Conservation (phyloP, 164 flowering plant species). For the Vitis amurensis region DNA sequence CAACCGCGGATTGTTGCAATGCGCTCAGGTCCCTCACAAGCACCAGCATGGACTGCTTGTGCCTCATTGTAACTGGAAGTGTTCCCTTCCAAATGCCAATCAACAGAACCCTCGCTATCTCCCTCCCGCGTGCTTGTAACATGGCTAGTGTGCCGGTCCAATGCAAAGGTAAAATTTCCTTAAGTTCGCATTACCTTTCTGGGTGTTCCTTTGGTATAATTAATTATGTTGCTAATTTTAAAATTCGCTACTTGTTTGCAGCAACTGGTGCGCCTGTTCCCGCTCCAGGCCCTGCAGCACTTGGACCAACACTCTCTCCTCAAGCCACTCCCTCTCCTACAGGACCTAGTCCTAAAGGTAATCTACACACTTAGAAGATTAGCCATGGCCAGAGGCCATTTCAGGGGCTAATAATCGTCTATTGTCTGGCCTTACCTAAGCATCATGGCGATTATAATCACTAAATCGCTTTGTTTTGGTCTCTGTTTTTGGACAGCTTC, state of each 20-base stretch:
- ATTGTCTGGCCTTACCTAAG: too few species aligned
- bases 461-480: neutral
- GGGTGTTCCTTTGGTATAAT: neutral
- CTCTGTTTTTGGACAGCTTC: conserved; percentile 27
- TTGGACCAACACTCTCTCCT: conserved; percentile 48
- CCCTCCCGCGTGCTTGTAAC: conserved; percentile 81
- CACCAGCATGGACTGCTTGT: conserved; percentile 52
- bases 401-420: too few species aligned
- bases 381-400: too few species aligned
- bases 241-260: conserved; percentile 29
- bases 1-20: conserved; percentile 63
- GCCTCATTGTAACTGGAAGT: conserved; percentile 65
- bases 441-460: neutral
- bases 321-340: conserved; percentile 22
- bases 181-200: neutral
- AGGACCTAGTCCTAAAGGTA: conserved; percentile 43
- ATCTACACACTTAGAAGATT: neutral
- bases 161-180: conserved; percentile 57
- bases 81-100: conserved; percentile 70
- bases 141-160: conserved; percentile 66
- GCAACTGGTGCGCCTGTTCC: conserved; percentile 67
- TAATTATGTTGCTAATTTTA: conserved; percentile 3
- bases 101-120: conserved; percentile 55
- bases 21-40: conserved; percentile 50
- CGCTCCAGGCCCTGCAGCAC: conserved; percentile 64